Evolutionary conservation across 164 flowering plant species (phyloP).

Genomic region (Stephania yunnanensis): DNA sequence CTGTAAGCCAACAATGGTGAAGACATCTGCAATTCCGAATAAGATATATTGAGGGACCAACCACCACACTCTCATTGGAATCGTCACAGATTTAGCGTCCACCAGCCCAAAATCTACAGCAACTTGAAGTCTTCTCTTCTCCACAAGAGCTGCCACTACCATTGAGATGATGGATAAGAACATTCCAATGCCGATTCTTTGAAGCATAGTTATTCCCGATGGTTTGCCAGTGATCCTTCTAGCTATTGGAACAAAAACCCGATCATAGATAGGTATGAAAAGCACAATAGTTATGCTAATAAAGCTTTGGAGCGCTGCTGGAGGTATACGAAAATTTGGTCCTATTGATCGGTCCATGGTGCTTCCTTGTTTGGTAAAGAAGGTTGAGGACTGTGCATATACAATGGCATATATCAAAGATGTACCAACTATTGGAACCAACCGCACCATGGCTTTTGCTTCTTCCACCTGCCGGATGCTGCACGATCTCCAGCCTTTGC

Average conservation of each 20-base stretch:
- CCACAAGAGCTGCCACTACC: conserved; percentile 29
- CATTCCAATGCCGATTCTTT: conserved; percentile 32
- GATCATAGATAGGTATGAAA: conserved; percentile 27
- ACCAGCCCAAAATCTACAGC: conserved; percentile 14
- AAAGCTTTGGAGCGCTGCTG: conserved; percentile 24
- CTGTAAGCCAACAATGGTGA: conserved; percentile 16
- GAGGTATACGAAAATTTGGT: conserved; percentile 18
- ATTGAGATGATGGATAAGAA: conserved; percentile 21
- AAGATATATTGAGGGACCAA: conserved; percentile 16
- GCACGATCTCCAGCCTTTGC: conserved; percentile 10
- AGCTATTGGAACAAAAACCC: conserved; percentile 21
- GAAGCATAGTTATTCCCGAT: conserved; percentile 30
- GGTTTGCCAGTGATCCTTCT: conserved; percentile 16
- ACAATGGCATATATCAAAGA: conserved; percentile 26
- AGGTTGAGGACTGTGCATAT: conserved; percentile 26
- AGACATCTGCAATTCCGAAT: conserved; percentile 12
- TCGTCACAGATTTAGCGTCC: conserved; percentile 8
- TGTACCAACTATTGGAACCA: conserved; percentile 25
- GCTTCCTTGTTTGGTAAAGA: conserved; percentile 35
- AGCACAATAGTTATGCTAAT: conserved; percentile 21
- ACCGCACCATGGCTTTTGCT: conserved; percentile 18
- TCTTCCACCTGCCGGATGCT: conserved; percentile 23
- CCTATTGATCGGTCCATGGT: conserved; percentile 29
- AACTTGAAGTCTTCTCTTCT: conserved; percentile 16
- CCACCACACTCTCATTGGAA: conserved; percentile 21